Conservation (phyloP, 73 alveolate genomes). For the Symbiodinium natans region DNA sequence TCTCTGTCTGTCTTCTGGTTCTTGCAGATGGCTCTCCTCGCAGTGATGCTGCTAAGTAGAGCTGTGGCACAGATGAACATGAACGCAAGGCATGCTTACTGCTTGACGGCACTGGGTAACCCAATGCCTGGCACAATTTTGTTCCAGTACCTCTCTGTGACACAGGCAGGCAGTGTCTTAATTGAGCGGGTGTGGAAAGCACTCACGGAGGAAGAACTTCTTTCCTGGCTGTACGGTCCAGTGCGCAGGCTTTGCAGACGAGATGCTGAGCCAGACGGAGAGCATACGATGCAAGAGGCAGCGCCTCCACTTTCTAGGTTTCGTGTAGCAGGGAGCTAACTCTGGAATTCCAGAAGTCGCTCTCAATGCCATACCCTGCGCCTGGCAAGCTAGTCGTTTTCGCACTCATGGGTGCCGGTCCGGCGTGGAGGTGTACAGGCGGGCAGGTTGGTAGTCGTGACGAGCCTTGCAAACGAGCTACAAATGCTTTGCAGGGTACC, state of each 20-base stretch:
- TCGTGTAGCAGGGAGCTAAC: background rate
- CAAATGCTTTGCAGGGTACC: slow-evolving; percentile 3
- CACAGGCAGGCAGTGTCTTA: background rate
- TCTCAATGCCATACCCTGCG: background rate
- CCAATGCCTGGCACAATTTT: slow-evolving; percentile 5
- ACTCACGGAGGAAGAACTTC: background rate
- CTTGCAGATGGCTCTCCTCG: too few species aligned
- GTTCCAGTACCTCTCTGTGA: background rate
- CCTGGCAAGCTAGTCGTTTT: background rate
- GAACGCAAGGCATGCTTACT: background rate
- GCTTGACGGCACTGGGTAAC: slow-evolving; percentile 18
- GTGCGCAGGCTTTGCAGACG: background rate
- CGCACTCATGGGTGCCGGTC: background rate
- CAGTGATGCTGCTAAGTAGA: too few species aligned
- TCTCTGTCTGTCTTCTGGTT: too few species aligned
- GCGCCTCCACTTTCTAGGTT: too few species aligned
- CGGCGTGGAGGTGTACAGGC: background rate
- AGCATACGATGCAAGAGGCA: too few species aligned
- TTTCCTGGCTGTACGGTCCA: background rate
- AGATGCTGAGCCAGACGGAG: background rate
- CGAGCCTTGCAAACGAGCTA: background rate
- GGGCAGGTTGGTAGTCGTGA: slow-evolving; percentile 9
- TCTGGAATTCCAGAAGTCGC: background rate
- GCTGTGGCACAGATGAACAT: too few species aligned
- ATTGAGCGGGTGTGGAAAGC: background rate